Percentiles rank a stretch among this genome's conserved stretches.
Conservation (phyloP, 108 stramenopile genomes). For the Fistulifera pelliculosa region DNA sequence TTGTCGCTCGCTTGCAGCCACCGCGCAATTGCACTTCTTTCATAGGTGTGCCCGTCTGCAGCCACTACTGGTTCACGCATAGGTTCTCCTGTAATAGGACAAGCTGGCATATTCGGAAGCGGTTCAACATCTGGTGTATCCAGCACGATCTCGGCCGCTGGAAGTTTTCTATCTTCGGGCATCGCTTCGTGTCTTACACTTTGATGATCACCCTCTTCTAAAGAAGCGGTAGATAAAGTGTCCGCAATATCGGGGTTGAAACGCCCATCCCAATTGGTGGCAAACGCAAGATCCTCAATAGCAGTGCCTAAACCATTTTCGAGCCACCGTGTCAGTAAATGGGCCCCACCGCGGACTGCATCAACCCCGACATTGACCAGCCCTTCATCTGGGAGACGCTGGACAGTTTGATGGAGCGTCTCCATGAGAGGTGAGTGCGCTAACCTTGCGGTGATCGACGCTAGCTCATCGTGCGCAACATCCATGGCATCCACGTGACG, state of each 20-base stretch:
- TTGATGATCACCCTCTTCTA: constrained; percentile 14
- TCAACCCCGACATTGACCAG: constrained; percentile 46
- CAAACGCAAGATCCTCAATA: constrained; percentile 54
- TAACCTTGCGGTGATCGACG: constrained; percentile 49
- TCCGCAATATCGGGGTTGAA: constrained; percentile 24
- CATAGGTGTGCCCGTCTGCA: constrained; percentile 90
- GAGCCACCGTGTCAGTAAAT: constrained; percentile 58
- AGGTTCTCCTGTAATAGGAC: constrained; percentile 85
- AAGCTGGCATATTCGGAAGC: constrained; percentile 76
- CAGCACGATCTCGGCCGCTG: too few species aligned
- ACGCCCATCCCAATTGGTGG: constrained; percentile 74
- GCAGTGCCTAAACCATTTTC: constrained; percentile 50
- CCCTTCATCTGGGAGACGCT: constrained; percentile 60
- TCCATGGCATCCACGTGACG: constrained; percentile 53
- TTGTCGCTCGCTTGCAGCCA: constrained; percentile 79
- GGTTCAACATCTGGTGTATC: constrained; percentile 16
- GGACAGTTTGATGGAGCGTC: constrained; percentile 35
- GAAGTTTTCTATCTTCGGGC: constrained; percentile 1
- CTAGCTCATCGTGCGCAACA: constrained; percentile 44
- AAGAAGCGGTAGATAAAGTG: constrained; percentile 16
- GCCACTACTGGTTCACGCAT: constrained; percentile 91
- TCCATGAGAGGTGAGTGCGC: constrained; percentile 55
- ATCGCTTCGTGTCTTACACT: neutral
- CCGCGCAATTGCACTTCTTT: constrained; percentile 74
- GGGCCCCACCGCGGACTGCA: constrained; percentile 28